Percentiles rank a stretch among this genome's conserved stretches.
Evolutionary conservation across 2,329 filamentous ascomycete species (phyloP).

Genomic region (Diaporthe citrichinensis): DNA sequence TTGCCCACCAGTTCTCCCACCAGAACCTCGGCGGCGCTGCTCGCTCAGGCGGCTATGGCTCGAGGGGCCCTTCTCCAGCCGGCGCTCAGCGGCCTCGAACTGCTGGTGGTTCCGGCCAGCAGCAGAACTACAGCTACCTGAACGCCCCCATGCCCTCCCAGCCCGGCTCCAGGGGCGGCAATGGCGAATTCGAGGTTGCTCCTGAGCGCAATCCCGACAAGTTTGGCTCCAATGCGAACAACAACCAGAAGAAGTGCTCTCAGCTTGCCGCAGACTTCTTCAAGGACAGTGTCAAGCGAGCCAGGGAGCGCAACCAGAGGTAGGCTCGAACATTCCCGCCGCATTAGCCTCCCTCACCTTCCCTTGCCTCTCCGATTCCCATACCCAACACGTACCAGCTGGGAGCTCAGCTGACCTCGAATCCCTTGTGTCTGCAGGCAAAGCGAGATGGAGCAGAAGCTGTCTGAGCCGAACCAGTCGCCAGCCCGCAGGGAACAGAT

Average conservation of each 20-base stretch:
- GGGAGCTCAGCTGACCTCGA: not conserved
- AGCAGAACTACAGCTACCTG: constrained; percentile 75
- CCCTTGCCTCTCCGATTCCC: not conserved
- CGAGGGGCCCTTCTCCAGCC: constrained; percentile 74
- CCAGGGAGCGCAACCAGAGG: constrained; percentile 95
- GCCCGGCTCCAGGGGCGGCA: constrained; percentile 62
- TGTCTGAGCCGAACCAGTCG: constrained; percentile 82
- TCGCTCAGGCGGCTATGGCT: constrained; percentile 77
- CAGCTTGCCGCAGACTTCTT: constrained; percentile 90
- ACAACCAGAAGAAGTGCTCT: constrained; percentile 79
- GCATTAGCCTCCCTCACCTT: not conserved
- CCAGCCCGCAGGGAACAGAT: constrained; percentile 86
- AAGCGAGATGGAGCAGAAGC: constrained; percentile 89
- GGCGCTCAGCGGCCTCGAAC: constrained; percentile 83
- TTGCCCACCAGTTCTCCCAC: constrained; percentile 96
- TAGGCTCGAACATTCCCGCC: constrained; percentile 57
- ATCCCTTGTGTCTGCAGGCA: constrained; percentile 69
- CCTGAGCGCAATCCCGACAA: constrained; percentile 91
- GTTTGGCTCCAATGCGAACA: constrained; percentile 74
- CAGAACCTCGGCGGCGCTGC: constrained; percentile 87
- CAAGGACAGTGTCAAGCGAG: constrained; percentile 97
- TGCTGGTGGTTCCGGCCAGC: constrained; percentile 77
- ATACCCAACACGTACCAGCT: not conserved
- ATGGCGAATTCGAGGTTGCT: constrained; percentile 81
- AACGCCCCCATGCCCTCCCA: constrained; percentile 77